Percentiles rank a stretch among this genome's conserved stretches.
Evolutionary conservation across 441 rosid genomes (phyloP).

Genomic region (Croton setiger): DNA sequence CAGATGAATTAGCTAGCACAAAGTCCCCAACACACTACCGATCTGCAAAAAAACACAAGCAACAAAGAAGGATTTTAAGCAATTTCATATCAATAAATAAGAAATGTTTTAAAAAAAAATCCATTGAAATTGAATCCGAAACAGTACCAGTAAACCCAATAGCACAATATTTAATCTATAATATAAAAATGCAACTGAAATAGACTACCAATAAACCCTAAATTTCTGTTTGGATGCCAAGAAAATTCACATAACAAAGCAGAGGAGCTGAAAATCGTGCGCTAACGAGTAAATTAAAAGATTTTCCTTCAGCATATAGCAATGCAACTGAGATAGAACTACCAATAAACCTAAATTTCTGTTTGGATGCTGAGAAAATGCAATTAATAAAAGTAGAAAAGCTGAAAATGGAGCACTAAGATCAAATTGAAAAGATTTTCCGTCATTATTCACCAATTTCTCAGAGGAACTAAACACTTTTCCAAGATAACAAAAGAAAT

Average conservation of each 20-base stretch:
- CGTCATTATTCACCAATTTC: neutral
- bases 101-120: neutral
- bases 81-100: neutral
- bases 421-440: neutral
- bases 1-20: constrained; percentile 6
- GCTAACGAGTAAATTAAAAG: neutral
- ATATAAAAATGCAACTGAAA: neutral
- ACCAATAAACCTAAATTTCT: constrained; percentile 3
- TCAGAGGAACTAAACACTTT: too few relatives aligned
- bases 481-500: too few relatives aligned
- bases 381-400: neutral
- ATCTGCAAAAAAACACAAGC: neutral
- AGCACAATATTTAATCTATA: neutral
- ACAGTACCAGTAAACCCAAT: neutral
- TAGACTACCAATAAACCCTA: constrained; percentile 6
- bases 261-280: neutral
- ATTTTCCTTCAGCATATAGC: neutral
- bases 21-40: neutral
- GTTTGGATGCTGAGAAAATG: neutral
- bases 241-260: neutral
- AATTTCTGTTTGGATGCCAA: neutral
- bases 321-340: neutral
- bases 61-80: neutral
- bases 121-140: neutral
- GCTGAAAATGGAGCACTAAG: neutral